Conservation (phyloP, 2,329 filamentous ascomycete species). For the Cryphonectria naterciae region DNA sequence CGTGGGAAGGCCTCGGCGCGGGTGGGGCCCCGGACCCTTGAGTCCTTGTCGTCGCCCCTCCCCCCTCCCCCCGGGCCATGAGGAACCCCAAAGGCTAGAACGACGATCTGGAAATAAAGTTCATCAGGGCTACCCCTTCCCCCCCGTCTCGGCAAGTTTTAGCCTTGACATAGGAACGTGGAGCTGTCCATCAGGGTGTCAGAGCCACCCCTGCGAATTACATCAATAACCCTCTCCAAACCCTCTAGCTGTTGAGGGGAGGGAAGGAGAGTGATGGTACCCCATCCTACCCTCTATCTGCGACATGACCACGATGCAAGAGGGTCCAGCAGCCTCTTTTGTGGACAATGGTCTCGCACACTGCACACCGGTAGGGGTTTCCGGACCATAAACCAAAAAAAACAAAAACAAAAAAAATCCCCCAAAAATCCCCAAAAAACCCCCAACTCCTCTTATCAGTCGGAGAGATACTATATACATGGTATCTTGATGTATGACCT, state of each 20-base stretch:
- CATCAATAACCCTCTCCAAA: neutral
- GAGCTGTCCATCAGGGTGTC: slow-evolving; percentile 20
- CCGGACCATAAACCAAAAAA: neutral
- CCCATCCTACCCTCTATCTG: neutral
- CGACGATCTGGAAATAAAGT: slow-evolving; percentile 19
- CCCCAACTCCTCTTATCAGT: neutral
- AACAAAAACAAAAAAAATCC: neutral
- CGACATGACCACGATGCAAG: neutral
- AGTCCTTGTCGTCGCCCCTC: neutral
- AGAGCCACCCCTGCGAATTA: slow-evolving; percentile 21
- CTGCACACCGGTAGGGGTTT: neutral
- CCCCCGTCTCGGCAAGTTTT: slow-evolving; percentile 19
- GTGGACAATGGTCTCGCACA: neutral
- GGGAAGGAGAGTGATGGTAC: neutral
- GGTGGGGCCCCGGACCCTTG: neutral
- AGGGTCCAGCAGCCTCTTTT: neutral
- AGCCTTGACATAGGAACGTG: slow-evolving; percentile 22
- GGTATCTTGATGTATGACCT: neutral
- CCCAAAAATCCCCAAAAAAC: too few relatives aligned
- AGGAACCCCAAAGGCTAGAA: neutral
- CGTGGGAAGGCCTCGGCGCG: neutral
- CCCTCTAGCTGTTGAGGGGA: neutral
- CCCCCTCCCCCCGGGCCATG: neutral
- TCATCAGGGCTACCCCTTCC: slow-evolving; percentile 9
- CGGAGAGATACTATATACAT: neutral